Base-by-base conservation (phyloP, 768 basidiomycete species). In the Boletus patriciae region DNA sequence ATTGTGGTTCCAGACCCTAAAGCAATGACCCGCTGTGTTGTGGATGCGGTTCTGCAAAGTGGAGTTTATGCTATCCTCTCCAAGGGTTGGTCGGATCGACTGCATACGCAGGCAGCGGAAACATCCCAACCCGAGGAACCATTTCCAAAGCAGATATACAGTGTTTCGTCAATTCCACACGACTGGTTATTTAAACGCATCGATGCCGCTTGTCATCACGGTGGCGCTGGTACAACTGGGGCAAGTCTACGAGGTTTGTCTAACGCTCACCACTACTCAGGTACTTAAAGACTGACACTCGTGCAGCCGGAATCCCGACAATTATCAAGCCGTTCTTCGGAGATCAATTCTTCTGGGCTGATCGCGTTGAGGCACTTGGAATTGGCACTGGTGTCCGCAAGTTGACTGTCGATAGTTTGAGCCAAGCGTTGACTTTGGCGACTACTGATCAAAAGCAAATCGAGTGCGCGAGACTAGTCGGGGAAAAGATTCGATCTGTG, bases 321-420 rank as follows among this genome's bases (percentile, higher is more conserved):
- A 90, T 99, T 65, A 93, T 98, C 69, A 87, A 87, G 60, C 96
- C 97, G 0, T 99, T 98, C 82, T 99, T 98, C 65, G 96, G 97
- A 3, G 95, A 98, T 70, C 95, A 98, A 66, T 92, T 89, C 70
- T 96, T 98, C 75, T 98, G 94, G 94, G 92, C 93, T 4, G 93
- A 99, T 72, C 88, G 96, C 29, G 93, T 98, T n/a, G 94, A 97
- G 71, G 93, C 94, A 3, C 80, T 99, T 41, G 95, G 95, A 37
- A 85, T 98, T 47, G 97, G 96, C 44, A 80, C 86, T 31, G 85
- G 88, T 50, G 87, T 99, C 49, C 84, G 91, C 63, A 96, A 95
- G 72, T 78, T 98, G 53, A 94, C 90, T 12, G 86, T 88, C 15
- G 83, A 90, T 16, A 77, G 77, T 46, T 74, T 99, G 54, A 83